Evolutionary conservation across 768 basidiomycete species (phyloP).

Genomic region (Sarcomyxa edulis): DNA sequence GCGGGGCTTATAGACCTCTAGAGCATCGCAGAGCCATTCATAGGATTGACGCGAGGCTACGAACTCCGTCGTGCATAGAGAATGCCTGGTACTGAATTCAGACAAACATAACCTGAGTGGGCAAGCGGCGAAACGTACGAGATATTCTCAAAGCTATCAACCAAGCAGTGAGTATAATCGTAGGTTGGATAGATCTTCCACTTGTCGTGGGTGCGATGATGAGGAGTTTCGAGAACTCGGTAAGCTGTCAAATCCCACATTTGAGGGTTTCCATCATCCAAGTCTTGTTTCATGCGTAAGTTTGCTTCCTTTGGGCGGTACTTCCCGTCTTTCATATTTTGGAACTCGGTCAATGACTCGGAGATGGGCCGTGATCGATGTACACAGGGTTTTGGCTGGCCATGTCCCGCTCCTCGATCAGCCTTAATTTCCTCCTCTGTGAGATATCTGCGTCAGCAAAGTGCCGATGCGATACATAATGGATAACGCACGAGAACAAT

Average conservation of each 20-base stretch:
- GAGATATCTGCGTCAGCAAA: constrained; percentile 6
- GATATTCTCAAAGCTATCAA: constrained; percentile 98
- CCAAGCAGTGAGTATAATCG: constrained; percentile 97
- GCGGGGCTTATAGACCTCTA: constrained; percentile 95
- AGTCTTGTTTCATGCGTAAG: constrained; percentile 95
- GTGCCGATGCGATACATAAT: neutral
- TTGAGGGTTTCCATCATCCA: constrained; percentile 89
- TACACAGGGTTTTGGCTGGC: constrained; percentile 76
- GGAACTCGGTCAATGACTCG: constrained; percentile 86
- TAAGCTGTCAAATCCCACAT: constrained; percentile 99
- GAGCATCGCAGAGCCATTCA: constrained; percentile 97
- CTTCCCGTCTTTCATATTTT: constrained; percentile 86
- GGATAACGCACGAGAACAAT: constrained; percentile 78
- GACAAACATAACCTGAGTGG: constrained; percentile 2
- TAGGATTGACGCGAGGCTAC: constrained; percentile 94
- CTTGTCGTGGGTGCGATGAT: constrained; percentile 88
- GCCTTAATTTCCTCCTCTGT: constrained; percentile 89
- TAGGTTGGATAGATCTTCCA: constrained; percentile 99
- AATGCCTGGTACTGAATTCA: constrained; percentile 62
- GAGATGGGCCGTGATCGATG: constrained; percentile 83
- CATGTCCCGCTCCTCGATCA: constrained; percentile 81
- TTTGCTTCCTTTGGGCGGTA: constrained; percentile 91
- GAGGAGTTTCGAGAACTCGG: constrained; percentile 83
- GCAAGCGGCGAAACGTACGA: constrained; percentile 66
- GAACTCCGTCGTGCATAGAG: constrained; percentile 94